Conservation (phyloP, 179 eudicot species). For the Camellia oleifera region DNA sequence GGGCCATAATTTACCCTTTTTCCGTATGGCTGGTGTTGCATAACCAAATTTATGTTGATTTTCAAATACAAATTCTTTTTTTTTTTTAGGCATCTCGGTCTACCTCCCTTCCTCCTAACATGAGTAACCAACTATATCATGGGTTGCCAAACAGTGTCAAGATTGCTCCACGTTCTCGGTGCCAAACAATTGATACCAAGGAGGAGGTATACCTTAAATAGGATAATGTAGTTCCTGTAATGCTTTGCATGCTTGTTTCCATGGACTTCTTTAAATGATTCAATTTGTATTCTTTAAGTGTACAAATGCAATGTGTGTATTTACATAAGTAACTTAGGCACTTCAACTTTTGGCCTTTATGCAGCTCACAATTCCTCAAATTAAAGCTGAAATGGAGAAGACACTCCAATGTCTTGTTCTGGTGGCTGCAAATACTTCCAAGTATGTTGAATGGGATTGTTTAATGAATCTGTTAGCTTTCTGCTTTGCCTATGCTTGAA, state of each 20-base stretch:
- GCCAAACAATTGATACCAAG: conserved; percentile 42
- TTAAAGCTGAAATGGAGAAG: conserved; percentile 90
- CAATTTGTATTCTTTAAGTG: too few relatives aligned
- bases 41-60: background rate
- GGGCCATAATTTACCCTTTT: too few relatives aligned
- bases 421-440: conserved; percentile 80
- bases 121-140: conserved; percentile 76
- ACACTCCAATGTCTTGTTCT: conserved; percentile 92
- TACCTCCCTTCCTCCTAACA: conserved; percentile 73
- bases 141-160: conserved; percentile 80
- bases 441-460: conserved; percentile 39
- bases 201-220: conserved; percentile 46
- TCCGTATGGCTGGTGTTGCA: background rate
- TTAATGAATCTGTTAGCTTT: conserved; percentile 2
- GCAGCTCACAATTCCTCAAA: conserved; percentile 78
- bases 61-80: background rate
- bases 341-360: conserved; percentile 3
- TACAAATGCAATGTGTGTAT: background rate
- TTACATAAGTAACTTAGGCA: conserved; percentile 12
- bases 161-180: conserved; percentile 53
- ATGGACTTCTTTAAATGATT: too few relatives aligned
- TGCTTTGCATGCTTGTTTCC: too few relatives aligned
- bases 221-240: too few relatives aligned
- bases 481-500: background rate
- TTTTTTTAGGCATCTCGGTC: conserved; percentile 79